Conservation (phyloP, 257 asterid genomes). For the Solanum arcanum region DNA sequence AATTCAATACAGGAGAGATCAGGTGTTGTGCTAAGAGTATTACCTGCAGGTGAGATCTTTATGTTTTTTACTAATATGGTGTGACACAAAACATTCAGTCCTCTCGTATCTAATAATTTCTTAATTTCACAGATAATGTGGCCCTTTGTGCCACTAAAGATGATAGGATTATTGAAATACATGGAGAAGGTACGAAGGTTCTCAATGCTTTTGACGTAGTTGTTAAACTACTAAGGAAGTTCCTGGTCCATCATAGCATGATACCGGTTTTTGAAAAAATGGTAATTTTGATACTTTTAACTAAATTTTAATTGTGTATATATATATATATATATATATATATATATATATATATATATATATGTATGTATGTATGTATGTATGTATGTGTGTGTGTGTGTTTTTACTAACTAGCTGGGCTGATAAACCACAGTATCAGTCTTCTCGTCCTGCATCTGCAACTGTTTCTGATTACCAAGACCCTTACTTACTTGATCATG, state of each 20-base stretch:
- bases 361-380: no score
- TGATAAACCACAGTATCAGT: slow-evolving; percentile 26
- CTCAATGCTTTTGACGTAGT: slow-evolving; percentile 72
- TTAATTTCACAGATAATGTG: slow-evolving; percentile 37
- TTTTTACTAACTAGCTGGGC: slow-evolving; percentile 29
- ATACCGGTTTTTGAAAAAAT: slow-evolving; percentile 73
- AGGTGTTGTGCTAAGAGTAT: slow-evolving; percentile 56
- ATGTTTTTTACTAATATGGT: background rate
- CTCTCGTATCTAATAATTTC: background rate
- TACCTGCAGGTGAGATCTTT: slow-evolving; percentile 34
- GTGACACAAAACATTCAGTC: background rate
- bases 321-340: no score
- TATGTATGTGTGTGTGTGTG: background rate
- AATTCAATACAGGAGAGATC: slow-evolving; percentile 63
- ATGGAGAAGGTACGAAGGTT: slow-evolving; percentile 72
- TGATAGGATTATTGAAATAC: slow-evolving; percentile 77
- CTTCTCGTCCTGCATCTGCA: background rate
- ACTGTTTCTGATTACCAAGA: slow-evolving; percentile 44
- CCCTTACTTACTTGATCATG: slow-evolving; percentile 37
- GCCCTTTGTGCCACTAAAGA: slow-evolving; percentile 67
- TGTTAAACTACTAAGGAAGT: slow-evolving; percentile 66
- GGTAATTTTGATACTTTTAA: slow-evolving; percentile 27
- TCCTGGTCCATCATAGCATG: slow-evolving; percentile 74
- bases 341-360: no score
- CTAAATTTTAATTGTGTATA: background rate